These are phyloP conservation scores for Aspergillus indologenus DNA, from an alignment of 495 filamentous ascomycete species.

Conservation along the genomic window DNA sequence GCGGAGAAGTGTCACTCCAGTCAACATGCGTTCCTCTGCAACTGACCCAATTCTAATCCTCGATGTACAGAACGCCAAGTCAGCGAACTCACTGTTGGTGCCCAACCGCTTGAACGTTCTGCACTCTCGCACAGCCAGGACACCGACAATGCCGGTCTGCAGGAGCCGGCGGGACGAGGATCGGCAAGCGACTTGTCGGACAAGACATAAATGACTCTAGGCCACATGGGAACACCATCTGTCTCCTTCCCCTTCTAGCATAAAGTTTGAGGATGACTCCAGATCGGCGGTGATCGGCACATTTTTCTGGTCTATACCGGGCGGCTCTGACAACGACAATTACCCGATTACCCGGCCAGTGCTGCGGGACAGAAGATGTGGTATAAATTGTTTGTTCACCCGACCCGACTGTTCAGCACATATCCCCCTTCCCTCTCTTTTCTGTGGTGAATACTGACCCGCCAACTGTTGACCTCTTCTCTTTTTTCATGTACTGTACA, in stretches of 20 bases:
- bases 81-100: conserved; percentile 25
- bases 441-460: too few species aligned
- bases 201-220: conserved; percentile 21
- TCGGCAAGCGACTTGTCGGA: conserved; percentile 24
- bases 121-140: conserved; percentile 15
- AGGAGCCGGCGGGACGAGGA: conserved; percentile 14
- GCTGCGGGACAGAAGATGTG: too few species aligned
- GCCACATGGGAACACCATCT: not conserved
- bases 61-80: conserved; percentile 34
- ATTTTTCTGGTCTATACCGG: not conserved
- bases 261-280: conserved; percentile 1
- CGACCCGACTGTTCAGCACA: too few species aligned
- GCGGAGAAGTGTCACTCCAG: not conserved
- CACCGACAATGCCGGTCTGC: conserved; percentile 25
- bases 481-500: too few species aligned
- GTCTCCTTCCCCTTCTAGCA: not conserved
- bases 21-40: not conserved
- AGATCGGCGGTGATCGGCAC: conserved; percentile 6
- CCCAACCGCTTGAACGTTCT: conserved; percentile 13
- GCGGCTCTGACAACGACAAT: not conserved
- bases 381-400: not conserved
- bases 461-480: too few species aligned
- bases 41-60: conserved; percentile 9
- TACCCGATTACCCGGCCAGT: too few species aligned
- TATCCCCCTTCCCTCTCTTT: too few species aligned